Conservation (phyloP, 805 yeast genomes). For the Candida andamanensis region DNA sequence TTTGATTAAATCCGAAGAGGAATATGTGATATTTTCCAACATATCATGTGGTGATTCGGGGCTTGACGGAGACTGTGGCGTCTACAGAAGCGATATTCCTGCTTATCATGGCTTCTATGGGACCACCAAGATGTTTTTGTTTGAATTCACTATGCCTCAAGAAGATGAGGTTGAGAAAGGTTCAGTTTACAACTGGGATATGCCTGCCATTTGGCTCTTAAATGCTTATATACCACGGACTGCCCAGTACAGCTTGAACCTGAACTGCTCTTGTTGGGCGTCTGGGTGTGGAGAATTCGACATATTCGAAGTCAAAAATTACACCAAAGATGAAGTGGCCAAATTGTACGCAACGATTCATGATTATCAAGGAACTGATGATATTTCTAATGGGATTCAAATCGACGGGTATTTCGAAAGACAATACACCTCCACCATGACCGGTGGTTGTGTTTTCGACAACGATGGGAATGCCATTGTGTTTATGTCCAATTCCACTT, state of each 20-base stretch:
- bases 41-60: constrained; percentile 54
- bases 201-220: constrained; percentile 77
- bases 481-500: constrained; percentile 51
- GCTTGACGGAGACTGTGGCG: constrained; percentile 61
- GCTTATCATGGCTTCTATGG: constrained; percentile 72
- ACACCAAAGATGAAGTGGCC: constrained; percentile 12
- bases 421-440: constrained; percentile 47
- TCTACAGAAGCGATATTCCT: constrained; percentile 67
- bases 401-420: constrained; percentile 54
- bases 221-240: constrained; percentile 73
- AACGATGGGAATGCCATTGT: constrained; percentile 56
- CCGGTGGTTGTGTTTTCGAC: constrained; percentile 70
- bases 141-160: constrained; percentile 63
- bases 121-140: constrained; percentile 62
- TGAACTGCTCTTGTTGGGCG: constrained; percentile 70
- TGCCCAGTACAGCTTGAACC: constrained; percentile 58
- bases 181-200: constrained; percentile 36
- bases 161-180: constrained; percentile 33
- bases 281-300: constrained; percentile 80
- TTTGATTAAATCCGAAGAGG: constrained; percentile 52
- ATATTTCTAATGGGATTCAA: constrained; percentile 56
- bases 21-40: constrained; percentile 56
- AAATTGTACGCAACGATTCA: constrained; percentile 66
- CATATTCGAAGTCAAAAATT: constrained; percentile 67
- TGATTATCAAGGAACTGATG: constrained; percentile 68